Evolutionary conservation across 371 early-diverging fungal genomes (phyloP), one percentile per base, ranked within the genome.

Genomic region (Mortierella sp.): DNA sequence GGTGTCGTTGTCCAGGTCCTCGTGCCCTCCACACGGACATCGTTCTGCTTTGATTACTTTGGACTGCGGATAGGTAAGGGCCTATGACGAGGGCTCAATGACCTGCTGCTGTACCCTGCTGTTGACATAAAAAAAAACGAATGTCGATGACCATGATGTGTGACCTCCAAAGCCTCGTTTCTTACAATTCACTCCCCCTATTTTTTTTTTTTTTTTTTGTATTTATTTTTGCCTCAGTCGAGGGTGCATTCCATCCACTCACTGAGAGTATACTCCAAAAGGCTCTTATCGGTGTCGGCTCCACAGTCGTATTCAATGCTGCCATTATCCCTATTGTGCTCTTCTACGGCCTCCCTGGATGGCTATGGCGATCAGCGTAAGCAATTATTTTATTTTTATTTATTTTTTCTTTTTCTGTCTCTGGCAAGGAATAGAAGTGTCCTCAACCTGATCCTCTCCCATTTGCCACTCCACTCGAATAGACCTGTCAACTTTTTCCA

Each of bases 401-500:
- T 11, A 11, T 30, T 14, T 57, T 26, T 30, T 1, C 21, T 11
- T 47, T 18, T 47, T 0, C 2, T 44, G 2, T 46, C 21, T 12
- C 21, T 3, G 46, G 18, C 2, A 25, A 46, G 47, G n/a, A 44
- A 23, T 5, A 28, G 1, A 19, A 37, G 2, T 44, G 45, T 48
- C 44, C 47, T 43, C 16, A 19, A 11, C 12, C n/a, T 23, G 16
- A 11, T 45, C 44, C 59, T 44, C 57, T 48, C 21, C 29, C 19
- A 16, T 56, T 26, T 37, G 19, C 50, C 51, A 1, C 28, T 21
- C 15, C 7, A 25, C 16, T 2, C 6, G 7, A 56, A 57, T 46
- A 79, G 79, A 0, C 79, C 79, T 0, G 79, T 79, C 63, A 79
- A 79, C 57, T 79, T 79, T 58, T 79, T 79, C 43, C 79, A 79